phyloP scores from a whole-genome alignment of 2,329 filamentous ascomycete species.

The Chaetoscypha palmicola region DNA sequence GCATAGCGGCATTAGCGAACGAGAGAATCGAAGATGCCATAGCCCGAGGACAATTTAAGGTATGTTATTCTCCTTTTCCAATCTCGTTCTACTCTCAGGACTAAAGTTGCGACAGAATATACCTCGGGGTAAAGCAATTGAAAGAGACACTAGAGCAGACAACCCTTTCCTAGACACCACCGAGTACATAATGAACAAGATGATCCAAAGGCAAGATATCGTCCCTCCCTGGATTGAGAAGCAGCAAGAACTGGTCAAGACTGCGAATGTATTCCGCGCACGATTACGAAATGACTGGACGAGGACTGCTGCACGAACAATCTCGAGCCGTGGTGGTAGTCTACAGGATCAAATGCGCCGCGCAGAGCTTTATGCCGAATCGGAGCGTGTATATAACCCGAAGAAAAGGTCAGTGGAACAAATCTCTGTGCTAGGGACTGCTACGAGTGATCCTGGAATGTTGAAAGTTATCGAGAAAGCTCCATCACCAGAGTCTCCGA shows the following conservation, averaged over 20 bases:
- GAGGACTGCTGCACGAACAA: slow-evolving; percentile 70
- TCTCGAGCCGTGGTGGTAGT: slow-evolving; percentile 69
- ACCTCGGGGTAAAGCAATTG: slow-evolving; percentile 68
- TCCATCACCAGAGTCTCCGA: slow-evolving; percentile 15
- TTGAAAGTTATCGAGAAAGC: slow-evolving; percentile 37
- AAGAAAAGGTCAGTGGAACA: slow-evolving; percentile 40
- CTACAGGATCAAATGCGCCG: slow-evolving; percentile 64
- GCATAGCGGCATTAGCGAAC: slow-evolving; percentile 77
- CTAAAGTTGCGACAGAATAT: too few species aligned
- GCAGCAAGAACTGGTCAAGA: slow-evolving; percentile 77
- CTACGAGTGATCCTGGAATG: slow-evolving; percentile 44
- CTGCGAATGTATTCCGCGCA: slow-evolving; percentile 62
- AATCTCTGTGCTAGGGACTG: slow-evolving; percentile 40
- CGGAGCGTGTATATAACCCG: slow-evolving; percentile 63
- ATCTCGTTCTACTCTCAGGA: too few species aligned
- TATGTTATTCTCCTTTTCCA: slow-evolving; percentile 7
- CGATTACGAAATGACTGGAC: slow-evolving; percentile 79
- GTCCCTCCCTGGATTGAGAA: slow-evolving; percentile 99
- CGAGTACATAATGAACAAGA: slow-evolving; percentile 97
- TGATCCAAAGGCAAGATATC: slow-evolving; percentile 92
- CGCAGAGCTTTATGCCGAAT: slow-evolving; percentile 67
- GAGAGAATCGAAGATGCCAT: slow-evolving; percentile 93
- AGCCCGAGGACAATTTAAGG: slow-evolving; percentile 75
- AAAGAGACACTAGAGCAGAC: slow-evolving; percentile 72
- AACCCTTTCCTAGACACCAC: slow-evolving; percentile 94